These are phyloP conservation scores for Castanospermum australe DNA, from an alignment of 306 rosid genomes.

Conservation along the genomic window DNA sequence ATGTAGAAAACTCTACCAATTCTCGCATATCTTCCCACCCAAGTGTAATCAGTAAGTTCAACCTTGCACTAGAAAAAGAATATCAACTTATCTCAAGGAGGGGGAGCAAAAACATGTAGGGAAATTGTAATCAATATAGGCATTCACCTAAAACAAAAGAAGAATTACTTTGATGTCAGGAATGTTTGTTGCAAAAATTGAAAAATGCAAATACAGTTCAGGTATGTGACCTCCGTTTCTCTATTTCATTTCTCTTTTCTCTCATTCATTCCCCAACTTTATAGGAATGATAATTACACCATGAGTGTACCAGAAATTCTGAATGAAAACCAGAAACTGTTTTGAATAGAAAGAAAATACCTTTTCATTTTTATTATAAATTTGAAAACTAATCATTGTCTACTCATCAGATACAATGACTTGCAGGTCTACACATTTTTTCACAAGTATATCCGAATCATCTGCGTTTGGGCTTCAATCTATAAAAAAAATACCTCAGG, in stretches of 20 bases:
- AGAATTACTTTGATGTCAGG: background rate
- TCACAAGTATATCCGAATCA: background rate
- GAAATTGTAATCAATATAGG: background rate
- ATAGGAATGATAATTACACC: background rate
- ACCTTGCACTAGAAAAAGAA: background rate
- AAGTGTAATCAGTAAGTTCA: slow-evolving; percentile 9
- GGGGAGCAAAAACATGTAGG: background rate
- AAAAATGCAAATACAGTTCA: background rate
- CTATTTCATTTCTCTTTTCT: background rate
- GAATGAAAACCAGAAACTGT: background rate
- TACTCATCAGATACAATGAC: background rate
- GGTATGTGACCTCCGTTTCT: background rate
- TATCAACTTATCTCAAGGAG: background rate
- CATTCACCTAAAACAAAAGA: background rate
- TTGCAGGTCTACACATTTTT: background rate
- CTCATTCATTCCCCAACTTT: background rate
- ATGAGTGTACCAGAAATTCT: background rate
- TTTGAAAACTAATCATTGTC: background rate
- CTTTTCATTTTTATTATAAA: background rate
- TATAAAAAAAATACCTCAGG: slow-evolving; percentile 71
- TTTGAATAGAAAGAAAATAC: background rate
- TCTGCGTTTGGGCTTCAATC: background rate
- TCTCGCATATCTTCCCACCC: background rate
- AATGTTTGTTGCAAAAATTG: background rate
- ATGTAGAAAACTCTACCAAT: background rate